These are phyloP conservation scores for Aspergillus brasiliensis DNA, from an alignment of 2,329 filamentous ascomycete species.

Conservation along the genomic window DNA sequence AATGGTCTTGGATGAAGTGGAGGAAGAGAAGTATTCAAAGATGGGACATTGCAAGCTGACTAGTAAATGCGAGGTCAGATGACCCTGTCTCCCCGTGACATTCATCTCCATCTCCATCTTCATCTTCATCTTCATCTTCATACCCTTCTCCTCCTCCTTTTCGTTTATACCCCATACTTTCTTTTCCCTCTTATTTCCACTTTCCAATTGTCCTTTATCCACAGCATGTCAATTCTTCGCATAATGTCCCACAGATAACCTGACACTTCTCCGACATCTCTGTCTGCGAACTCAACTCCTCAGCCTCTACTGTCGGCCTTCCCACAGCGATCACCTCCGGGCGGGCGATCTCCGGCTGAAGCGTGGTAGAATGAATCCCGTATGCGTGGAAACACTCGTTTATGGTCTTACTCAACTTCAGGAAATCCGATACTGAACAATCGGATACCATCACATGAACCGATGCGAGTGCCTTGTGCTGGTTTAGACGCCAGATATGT, in stretches of 20 bases:
- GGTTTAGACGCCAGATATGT: conserved; percentile 73
- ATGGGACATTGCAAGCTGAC: background rate
- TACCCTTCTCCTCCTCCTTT: background rate
- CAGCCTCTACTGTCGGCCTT: conserved; percentile 8
- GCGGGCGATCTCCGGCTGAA: conserved; percentile 64
- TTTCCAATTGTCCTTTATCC: conserved; percentile 24
- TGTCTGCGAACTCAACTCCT: conserved; percentile 13
- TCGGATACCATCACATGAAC: conserved; percentile 68
- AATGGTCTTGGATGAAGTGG: background rate
- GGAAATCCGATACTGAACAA: conserved; percentile 59
- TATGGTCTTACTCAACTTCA: conserved; percentile 62
- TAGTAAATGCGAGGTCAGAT: background rate
- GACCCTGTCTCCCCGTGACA: background rate
- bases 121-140: background rate
- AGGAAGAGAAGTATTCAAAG: background rate
- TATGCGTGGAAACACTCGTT: conserved; percentile 72
- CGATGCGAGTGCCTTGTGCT: conserved; percentile 69
- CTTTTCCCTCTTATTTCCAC: background rate
- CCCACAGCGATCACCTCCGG: conserved; percentile 10
- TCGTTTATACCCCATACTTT: background rate
- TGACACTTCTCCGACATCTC: conserved; percentile 49
- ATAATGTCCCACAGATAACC: conserved; percentile 55
- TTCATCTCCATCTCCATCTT: background rate
- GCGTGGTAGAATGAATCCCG: conserved; percentile 69
- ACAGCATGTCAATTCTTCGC: conserved; percentile 58